Percentiles rank a stretch among this genome's conserved stretches.
These are phyloP conservation scores for Pestalotiopsis sp. DNA, from an alignment of 2,329 filamentous ascomycete species.

Conservation along the genomic window DNA sequence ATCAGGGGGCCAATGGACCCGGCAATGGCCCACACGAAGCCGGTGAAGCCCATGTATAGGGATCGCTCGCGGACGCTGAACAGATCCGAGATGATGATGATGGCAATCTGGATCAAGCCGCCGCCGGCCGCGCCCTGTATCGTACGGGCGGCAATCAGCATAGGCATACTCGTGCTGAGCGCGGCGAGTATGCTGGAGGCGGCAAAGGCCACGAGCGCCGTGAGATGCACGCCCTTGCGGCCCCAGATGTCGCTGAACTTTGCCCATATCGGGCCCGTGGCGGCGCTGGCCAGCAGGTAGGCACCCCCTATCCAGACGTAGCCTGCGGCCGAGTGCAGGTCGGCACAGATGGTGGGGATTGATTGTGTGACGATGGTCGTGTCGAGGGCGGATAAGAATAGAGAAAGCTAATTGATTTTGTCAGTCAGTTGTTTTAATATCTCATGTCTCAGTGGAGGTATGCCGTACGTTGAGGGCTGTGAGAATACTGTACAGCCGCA, in stretches of 20 bases:
- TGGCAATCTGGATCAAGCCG: conserved; percentile 34
- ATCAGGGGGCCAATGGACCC: conserved; percentile 21
- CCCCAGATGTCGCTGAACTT: conserved; percentile 43
- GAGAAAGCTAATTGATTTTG: too few species aligned
- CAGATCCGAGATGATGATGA: conserved; percentile 36
- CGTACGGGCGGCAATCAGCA: conserved; percentile 35
- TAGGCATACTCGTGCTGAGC: conserved; percentile 30
- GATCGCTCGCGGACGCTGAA: conserved; percentile 31
- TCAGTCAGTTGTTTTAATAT: too few species aligned
- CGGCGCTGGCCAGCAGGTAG: conserved; percentile 62
- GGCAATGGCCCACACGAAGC: conserved; percentile 51
- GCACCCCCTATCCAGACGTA: conserved; percentile 68
- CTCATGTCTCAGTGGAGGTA: too few species aligned
- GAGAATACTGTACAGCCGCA: too few species aligned
- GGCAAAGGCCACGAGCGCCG: conserved; percentile 34
- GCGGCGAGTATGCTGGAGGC: conserved; percentile 36
- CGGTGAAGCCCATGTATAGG: conserved; percentile 27
- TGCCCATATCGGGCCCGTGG: conserved; percentile 60
- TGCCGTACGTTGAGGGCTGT: too few species aligned
- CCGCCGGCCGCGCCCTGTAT: conserved; percentile 36
- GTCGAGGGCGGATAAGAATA: conserved; percentile 21
- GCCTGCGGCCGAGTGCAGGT: conserved; percentile 51
- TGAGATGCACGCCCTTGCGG: conserved; percentile 38
- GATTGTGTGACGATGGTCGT: conserved; percentile 48
- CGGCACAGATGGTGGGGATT: conserved; percentile 47